These are phyloP conservation scores for Podospora didyma DNA, from an alignment of 495 filamentous ascomycete genomes.

Conservation along the genomic window DNA sequence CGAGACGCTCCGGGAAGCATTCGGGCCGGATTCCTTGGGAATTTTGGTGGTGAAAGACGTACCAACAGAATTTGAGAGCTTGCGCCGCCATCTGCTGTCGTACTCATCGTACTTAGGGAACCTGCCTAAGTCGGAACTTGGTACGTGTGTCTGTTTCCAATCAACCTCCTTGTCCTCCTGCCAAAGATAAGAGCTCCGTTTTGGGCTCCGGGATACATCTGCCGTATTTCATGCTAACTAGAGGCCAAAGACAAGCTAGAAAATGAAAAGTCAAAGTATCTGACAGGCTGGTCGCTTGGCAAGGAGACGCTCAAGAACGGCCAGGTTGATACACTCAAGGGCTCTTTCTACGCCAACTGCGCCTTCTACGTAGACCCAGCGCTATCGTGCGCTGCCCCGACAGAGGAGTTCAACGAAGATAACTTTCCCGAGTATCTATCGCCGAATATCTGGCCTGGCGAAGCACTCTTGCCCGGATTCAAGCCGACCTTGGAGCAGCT, in stretches of 20 bases:
- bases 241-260: constrained; percentile 52
- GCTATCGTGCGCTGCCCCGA: constrained; percentile 55
- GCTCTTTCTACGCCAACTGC: constrained; percentile 95
- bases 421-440: constrained; percentile 56
- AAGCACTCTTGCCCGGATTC: constrained; percentile 68
- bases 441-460: constrained; percentile 79
- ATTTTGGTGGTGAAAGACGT: constrained; percentile 90
- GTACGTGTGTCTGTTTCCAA: constrained; percentile 40
- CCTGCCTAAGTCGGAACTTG: constrained; percentile 66
- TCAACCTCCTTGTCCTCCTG: not conserved
- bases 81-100: constrained; percentile 73
- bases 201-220: no score
- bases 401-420: constrained; percentile 54
- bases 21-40: constrained; percentile 86
- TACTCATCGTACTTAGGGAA: constrained; percentile 88
- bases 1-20: constrained; percentile 73
- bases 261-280: constrained; percentile 57
- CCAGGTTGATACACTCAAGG: constrained; percentile 87
- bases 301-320: constrained; percentile 92
- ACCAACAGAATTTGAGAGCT: constrained; percentile 58
- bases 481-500: constrained; percentile 65
- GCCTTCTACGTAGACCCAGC: constrained; percentile 76
- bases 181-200: no score
- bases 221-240: constrained; percentile 14
- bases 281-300: constrained; percentile 75